Conservation (phyloP, 441 rosid species). For the Corymbia calophylla region DNA sequence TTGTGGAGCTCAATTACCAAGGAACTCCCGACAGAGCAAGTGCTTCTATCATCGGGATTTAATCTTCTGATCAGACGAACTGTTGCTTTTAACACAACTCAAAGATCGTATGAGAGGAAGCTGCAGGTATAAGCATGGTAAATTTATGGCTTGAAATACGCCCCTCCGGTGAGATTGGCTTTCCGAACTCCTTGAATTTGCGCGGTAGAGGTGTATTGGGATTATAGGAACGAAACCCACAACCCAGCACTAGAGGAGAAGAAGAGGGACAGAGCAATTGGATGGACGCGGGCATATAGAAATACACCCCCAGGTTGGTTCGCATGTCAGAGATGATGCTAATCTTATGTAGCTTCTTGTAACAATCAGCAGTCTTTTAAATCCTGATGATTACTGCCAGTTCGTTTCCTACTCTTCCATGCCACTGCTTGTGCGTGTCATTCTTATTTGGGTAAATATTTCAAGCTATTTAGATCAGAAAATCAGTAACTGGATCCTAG, state of each 20-base stretch:
- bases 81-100: neutral
- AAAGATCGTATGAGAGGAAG: neutral
- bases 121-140: neutral
- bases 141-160: neutral
- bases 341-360: neutral
- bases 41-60: slow-evolving; percentile 67
- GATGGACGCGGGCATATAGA: neutral
- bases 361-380: neutral
- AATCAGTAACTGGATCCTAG: neutral
- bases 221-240: neutral
- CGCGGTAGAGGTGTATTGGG: neutral
- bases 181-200: neutral
- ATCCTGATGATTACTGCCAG: neutral
- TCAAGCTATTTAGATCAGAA: neutral
- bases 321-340: neutral
- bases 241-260: neutral
- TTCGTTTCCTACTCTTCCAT: neutral
- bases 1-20: slow-evolving; percentile 60
- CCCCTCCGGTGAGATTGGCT: neutral
- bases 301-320: neutral
- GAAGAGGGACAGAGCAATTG: neutral
- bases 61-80: slow-evolving; percentile 1
- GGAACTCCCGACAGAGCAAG: slow-evolving; percentile 56
- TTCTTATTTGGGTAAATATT: neutral
- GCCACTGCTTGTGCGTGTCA: neutral